These are phyloP conservation scores for Venturia aucupariae DNA, from an alignment of 2,329 filamentous ascomycete species.

Conservation along the genomic window DNA sequence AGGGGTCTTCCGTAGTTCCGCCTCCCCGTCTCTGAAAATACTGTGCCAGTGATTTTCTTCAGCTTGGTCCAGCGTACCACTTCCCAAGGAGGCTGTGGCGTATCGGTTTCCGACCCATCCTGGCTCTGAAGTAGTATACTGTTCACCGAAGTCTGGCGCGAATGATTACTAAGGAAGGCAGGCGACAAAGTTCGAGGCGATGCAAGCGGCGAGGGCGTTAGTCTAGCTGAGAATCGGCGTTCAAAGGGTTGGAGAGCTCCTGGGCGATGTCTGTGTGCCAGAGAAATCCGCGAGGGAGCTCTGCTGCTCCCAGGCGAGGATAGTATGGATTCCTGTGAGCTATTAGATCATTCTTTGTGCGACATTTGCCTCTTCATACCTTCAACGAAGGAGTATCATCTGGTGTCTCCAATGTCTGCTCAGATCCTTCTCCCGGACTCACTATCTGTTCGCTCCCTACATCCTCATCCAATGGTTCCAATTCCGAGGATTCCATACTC, in stretches of 20 bases:
- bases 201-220: slow-evolving; percentile 52
- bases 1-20: slow-evolving; percentile 89
- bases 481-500: slow-evolving; percentile 17
- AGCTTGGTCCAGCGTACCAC: slow-evolving; percentile 93
- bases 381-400: slow-evolving; percentile 80
- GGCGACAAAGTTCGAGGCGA: slow-evolving; percentile 68
- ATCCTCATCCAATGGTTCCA: slow-evolving; percentile 19
- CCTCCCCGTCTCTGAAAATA: slow-evolving; percentile 85
- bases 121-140: slow-evolving; percentile 55
- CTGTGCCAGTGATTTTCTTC: slow-evolving; percentile 77
- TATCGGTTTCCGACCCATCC: slow-evolving; percentile 52
- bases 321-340: slow-evolving; percentile 38
- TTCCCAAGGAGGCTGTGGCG: slow-evolving; percentile 81
- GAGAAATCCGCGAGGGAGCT: slow-evolving; percentile 58
- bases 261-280: slow-evolving; percentile 61
- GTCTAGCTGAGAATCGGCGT: slow-evolving; percentile 81
- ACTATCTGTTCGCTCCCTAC: slow-evolving; percentile 29
- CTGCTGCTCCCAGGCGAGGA: slow-evolving; percentile 66
- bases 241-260: slow-evolving; percentile 90
- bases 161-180: slow-evolving; percentile 66
- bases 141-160: slow-evolving; percentile 68
- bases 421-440: slow-evolving; percentile 57
- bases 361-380: slow-evolving; percentile 38
- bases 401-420: slow-evolving; percentile 51
- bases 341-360: slow-evolving; percentile 21